Evolutionary conservation across 805 yeast genomes (phyloP).

Genomic region (Ogataea paraovalis): DNA sequence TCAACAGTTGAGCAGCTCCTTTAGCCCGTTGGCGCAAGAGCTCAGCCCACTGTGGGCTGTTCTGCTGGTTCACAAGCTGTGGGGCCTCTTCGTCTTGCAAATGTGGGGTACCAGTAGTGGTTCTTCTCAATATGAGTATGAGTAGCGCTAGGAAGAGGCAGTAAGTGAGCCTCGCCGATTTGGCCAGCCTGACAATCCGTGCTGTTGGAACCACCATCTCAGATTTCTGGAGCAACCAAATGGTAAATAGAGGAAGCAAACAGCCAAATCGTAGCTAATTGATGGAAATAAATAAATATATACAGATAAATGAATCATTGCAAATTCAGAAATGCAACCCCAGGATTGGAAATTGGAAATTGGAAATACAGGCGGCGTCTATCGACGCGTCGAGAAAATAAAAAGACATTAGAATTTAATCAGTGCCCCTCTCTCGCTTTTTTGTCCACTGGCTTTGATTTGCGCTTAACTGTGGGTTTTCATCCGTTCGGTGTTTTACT

Average conservation of each 20-base stretch:
- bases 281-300: too few species aligned
- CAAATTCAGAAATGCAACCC: too few species aligned
- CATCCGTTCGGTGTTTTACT: neutral
- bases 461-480: neutral
- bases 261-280: too few species aligned
- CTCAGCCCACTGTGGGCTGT: neutral
- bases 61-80: neutral
- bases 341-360: too few species aligned
- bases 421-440: too few species aligned
- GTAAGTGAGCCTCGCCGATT: conserved; percentile 17
- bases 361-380: too few species aligned
- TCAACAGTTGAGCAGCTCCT: neutral
- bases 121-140: conserved; percentile 3
- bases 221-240: neutral
- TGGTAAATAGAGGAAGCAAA: neutral
- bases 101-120: neutral
- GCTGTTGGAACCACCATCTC: conserved; percentile 12
- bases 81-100: neutral
- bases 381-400: too few species aligned
- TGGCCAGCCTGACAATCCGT: conserved; percentile 6
- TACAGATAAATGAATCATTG: too few species aligned
- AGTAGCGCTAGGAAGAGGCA: conserved; percentile 8
- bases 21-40: neutral
- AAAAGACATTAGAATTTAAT: too few species aligned
- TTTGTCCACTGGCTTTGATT: too few species aligned